Conservation (phyloP, 495 filamentous ascomycete species). For the Lophiostoma macrostomum region DNA sequence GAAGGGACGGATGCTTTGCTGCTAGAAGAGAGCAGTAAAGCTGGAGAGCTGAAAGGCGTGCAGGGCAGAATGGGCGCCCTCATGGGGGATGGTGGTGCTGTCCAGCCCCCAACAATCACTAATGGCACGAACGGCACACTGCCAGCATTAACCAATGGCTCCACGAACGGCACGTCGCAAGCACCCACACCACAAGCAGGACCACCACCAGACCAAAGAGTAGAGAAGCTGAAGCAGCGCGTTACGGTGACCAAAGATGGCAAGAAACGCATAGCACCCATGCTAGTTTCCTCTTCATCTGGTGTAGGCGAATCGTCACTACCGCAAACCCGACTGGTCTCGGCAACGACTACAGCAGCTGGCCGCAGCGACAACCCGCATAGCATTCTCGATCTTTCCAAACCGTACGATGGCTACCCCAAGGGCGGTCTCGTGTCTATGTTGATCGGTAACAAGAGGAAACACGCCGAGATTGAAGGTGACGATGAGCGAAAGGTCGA, state of each 20-base stretch:
- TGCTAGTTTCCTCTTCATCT: constrained; percentile 81
- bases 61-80: constrained; percentile 95
- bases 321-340: constrained; percentile 79
- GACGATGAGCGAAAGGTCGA: constrained; percentile 64
- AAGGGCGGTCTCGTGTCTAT: constrained; percentile 82
- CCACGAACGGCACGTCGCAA: constrained; percentile 28
- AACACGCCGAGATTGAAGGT: constrained; percentile 63
- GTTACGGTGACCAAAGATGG: constrained; percentile 96
- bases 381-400: constrained; percentile 84
- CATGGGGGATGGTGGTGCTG: constrained; percentile 69
- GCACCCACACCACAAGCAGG: constrained; percentile 25
- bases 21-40: constrained; percentile 88
- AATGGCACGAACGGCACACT: constrained; percentile 44
- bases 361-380: constrained; percentile 70
- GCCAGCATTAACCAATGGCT: constrained; percentile 40
- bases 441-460: constrained; percentile 90
- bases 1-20: constrained; percentile 84
- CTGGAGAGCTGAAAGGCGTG: constrained; percentile 79
- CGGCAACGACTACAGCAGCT: constrained; percentile 57
- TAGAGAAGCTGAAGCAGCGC: constrained; percentile 80
- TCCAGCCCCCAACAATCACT: constrained; percentile 7
- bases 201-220: constrained; percentile 60
- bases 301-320: constrained; percentile 79
- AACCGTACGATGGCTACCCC: constrained; percentile 89
- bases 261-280: constrained; percentile 88